Evolutionary conservation across 148 eudicot genomes (phyloP), one percentile per base, ranked within the genome.

Genomic region (Rhododendron simsii): DNA sequence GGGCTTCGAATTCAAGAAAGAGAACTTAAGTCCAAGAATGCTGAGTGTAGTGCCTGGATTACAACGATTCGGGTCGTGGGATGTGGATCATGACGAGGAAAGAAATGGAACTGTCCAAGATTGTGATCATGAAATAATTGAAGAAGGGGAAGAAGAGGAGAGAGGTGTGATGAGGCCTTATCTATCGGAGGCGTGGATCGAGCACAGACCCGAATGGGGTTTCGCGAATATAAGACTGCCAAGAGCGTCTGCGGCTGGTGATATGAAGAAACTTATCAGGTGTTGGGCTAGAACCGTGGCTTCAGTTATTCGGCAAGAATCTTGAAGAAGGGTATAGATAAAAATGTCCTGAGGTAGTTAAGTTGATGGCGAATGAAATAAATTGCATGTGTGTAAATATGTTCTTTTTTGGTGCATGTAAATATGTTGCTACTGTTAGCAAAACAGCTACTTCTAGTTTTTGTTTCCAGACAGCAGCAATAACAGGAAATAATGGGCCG

Each of bases 201-300:
- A 90, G 45, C 87, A 83, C 26, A 87, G 84, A 51, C 89, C 92
- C 1, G 87, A 89, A 81, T 92, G 92, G 15, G 92, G 92, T 3
- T 69, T 91, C 78, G 83, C 91, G 21, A 91, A 88, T 69, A 28
- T 91, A 63, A 89, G 86, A 79, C 85, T 93, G 67, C 89, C 92
- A 3, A 89, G 91, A 85, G 89, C 80, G 12, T 88, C 89, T 13
- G 89, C 86, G 2, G 88, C 90, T 65, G 87, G 85, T 75, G 94
- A 92, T 65, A 90, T 94, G 94, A 92, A 93, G 91, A 90, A 89
- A 65, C 91, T 88, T 86, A 89, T 94, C 33, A 92, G 81, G 88
- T 82, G 88, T 41, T 94, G 97, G 97, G 97, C 95, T 80, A 91
- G 88, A 86, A 91, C 91, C 35, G 95, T 94, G 57, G 95, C 94